Evolutionary conservation across 1,284 basidiomycete species (phyloP).

Genomic region (Trametes versicolor): DNA sequence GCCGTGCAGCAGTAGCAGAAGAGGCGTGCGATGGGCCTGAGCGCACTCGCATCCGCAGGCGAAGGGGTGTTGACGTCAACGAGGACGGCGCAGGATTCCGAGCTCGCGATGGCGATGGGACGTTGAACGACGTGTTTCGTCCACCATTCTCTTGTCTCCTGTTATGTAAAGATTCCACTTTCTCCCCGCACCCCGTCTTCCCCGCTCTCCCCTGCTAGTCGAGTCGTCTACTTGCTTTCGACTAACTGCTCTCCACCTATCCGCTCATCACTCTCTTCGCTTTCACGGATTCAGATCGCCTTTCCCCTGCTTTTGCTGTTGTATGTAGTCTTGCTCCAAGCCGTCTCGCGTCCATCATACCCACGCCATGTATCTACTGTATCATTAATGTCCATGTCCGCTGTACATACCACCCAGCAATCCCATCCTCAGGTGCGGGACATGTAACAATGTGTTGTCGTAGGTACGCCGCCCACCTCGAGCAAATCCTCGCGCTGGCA

Average conservation of each 20-base stretch:
- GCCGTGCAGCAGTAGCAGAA: constrained; percentile 12
- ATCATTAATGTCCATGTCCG: not conserved
- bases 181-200: not conserved
- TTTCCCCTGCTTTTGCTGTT: not conserved
- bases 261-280: not conserved
- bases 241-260: not conserved
- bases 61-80: not conserved
- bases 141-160: not conserved
- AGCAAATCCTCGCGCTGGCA: too few relatives aligned
- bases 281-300: not conserved
- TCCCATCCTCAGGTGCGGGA: too few relatives aligned
- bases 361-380: constrained; percentile 3
- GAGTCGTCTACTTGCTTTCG: not conserved
- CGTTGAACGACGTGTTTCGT: not conserved
- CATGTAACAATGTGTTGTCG: too few relatives aligned
- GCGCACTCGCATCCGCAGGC: not conserved
- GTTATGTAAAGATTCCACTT: not conserved
- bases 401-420: constrained; percentile 3
- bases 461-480: too few relatives aligned
- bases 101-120: constrained; percentile 9
- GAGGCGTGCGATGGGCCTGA: constrained; percentile 8
- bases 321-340: not conserved
- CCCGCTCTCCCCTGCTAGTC: not conserved
- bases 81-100: not conserved
- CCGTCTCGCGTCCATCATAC: not conserved